Evolutionary conservation across 768 basidiomycete genomes (phyloP), one percentile per base, ranked within the genome.

Genomic region (Mycena alexandri): DNA sequence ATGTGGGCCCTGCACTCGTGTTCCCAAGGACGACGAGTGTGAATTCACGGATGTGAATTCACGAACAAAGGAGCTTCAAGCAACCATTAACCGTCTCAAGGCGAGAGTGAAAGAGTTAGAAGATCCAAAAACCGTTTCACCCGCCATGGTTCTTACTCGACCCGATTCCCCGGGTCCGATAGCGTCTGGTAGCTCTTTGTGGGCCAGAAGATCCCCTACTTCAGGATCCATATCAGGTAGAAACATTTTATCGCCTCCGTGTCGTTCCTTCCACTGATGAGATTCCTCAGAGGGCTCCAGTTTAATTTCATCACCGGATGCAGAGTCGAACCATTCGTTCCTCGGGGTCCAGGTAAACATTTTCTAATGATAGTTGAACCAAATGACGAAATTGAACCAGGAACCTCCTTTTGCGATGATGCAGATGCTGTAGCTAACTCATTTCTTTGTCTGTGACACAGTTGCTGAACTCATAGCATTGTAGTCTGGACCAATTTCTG

Each of bases 11-110:
- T 86, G 85, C 67, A 70, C 74, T 14, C 75, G 82, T 8, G 78
- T 79, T 1, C 78, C 82, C 44, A 76, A 82, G 19, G 72, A 69
- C 12, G 83, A 82, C 10, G 82, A 83, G 44, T 86, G 85, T 55
- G 84, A 86, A 74, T 86, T 84, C 63, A 79, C 79, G 0, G 84
- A 84, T 54, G 80, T 76, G 2, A 71, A 71, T 19, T 79, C 84
- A 0, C 76, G 76, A 12, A 85, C 79, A 2, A 73, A 84, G 56
- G 71, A 76, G 1, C 71, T 86, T 13, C 81, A 85, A 66, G 79
- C 81, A 14, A 75, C 82, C 0, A 71, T 86, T 16, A 67, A 74
- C 0, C 77, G 78, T 42, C 73, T 86, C 33, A 76, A 78, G 66
- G 75, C 79, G 7, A 78, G 84, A 21, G 74, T 86, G 1, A 71